phyloP scores from a whole-genome alignment of 495 filamentous ascomycete genomes.

The Xylaria bambusicola region DNA sequence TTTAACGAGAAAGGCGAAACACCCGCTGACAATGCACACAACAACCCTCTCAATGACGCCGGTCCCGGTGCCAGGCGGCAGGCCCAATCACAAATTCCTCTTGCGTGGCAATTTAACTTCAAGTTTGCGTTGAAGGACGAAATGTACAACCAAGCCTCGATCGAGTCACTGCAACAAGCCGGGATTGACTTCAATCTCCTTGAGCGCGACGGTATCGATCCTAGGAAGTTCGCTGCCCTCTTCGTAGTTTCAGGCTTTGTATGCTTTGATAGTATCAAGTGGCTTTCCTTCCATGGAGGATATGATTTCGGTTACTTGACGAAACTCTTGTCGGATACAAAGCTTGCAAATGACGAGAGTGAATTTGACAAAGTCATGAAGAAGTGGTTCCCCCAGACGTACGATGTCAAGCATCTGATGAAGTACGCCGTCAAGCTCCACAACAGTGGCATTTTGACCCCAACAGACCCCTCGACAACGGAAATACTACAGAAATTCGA shows the following conservation, averaged over 20 bases:
- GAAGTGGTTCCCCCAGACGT: slow-evolving; percentile 88
- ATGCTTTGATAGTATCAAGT: slow-evolving; percentile 83
- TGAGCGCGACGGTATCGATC: slow-evolving; percentile 88
- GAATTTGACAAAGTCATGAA: slow-evolving; percentile 83
- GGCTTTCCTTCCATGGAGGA: slow-evolving; percentile 98
- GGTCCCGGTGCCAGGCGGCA: slow-evolving; percentile 41
- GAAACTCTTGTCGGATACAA: slow-evolving; percentile 80
- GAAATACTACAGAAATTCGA: slow-evolving; percentile 78
- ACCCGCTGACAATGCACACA: slow-evolving; percentile 63
- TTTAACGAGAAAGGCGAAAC: slow-evolving; percentile 87
- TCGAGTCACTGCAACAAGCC: slow-evolving; percentile 79
- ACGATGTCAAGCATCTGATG: slow-evolving; percentile 97
- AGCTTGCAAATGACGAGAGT: slow-evolving; percentile 81
- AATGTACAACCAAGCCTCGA: slow-evolving; percentile 95
- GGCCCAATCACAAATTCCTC: slow-evolving; percentile 67
- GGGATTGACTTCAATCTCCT: slow-evolving; percentile 86
- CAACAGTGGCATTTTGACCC: slow-evolving; percentile 65
- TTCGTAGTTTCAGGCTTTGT: slow-evolving; percentile 90
- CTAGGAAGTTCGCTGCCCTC: slow-evolving; percentile 80
- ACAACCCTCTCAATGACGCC: slow-evolving; percentile 56
- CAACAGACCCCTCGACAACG: slow-evolving; percentile 60
- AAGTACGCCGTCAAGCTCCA: slow-evolving; percentile 66
- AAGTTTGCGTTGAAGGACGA: slow-evolving; percentile 90
- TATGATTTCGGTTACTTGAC: slow-evolving; percentile 98
- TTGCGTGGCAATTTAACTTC: slow-evolving; percentile 99